Evolutionary conservation across 805 yeast genomes (phyloP).

Genomic region (Myxozyma udenii): DNA sequence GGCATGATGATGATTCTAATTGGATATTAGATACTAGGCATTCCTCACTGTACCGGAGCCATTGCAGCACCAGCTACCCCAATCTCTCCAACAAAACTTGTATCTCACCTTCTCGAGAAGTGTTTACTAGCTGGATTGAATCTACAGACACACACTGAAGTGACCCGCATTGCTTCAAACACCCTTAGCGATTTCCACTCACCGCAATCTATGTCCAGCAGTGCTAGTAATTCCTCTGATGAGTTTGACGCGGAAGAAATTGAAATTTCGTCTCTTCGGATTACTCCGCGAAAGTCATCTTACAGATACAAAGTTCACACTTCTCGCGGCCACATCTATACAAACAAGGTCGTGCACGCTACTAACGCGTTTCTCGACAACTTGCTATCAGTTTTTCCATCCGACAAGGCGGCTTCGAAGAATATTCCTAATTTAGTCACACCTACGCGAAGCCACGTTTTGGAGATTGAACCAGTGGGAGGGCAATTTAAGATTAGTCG

Average conservation of each 20-base stretch:
- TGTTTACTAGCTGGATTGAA: constrained; percentile 41
- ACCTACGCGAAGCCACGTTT: constrained; percentile 36
- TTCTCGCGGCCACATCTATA: constrained; percentile 35
- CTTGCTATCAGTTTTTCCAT: constrained; percentile 14
- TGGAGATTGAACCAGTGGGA: constrained; percentile 19
- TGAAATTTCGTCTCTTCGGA: constrained; percentile 11
- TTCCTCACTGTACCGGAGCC: constrained; percentile 37
- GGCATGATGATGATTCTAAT: too few species aligned
- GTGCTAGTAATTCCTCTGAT: constrained; percentile 10
- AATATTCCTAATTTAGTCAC: constrained; percentile 13
- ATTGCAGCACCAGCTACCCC: constrained; percentile 45
- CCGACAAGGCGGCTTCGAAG: background rate
- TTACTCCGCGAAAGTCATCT: constrained; percentile 12
- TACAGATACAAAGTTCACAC: constrained; percentile 34
- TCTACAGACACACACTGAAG: constrained; percentile 46
- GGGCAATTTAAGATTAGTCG: constrained; percentile 3
- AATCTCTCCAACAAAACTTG: constrained; percentile 47
- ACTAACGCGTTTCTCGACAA: constrained; percentile 40
- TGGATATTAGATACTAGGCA: constrained; percentile 35
- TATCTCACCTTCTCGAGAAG: constrained; percentile 38
- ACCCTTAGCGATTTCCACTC: background rate
- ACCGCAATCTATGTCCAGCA: background rate
- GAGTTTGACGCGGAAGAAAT: constrained; percentile 16
- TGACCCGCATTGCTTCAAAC: constrained; percentile 33
- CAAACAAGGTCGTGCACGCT: constrained; percentile 41